Evolutionary conservation across 768 basidiomycete genomes (phyloP).

Genomic region (Collybiopsis luxurians): DNA sequence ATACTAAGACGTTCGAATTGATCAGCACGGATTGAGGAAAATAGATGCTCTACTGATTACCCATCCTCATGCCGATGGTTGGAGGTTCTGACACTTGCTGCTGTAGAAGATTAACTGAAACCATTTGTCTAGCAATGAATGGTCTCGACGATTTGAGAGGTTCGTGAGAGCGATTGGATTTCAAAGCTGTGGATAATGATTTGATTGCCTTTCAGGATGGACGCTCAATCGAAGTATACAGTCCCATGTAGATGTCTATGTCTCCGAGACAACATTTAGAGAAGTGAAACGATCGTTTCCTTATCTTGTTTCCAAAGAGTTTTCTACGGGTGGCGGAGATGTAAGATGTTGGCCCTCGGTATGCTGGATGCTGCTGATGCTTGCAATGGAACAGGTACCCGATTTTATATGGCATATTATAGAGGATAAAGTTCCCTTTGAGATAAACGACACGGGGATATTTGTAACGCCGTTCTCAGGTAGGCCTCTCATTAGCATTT

Average conservation of each 20-base stretch:
- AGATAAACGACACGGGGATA: conserved; percentile 63
- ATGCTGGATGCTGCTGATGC: neutral
- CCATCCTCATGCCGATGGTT: conserved; percentile 83
- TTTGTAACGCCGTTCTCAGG: conserved; percentile 65
- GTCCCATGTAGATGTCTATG: conserved; percentile 70
- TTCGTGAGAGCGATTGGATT: conserved; percentile 24
- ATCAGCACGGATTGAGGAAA: conserved; percentile 56
- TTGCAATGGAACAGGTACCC: conserved; percentile 52
- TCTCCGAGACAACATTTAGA: conserved; percentile 59
- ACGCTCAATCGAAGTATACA: conserved; percentile 67
- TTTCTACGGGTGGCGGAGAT: conserved; percentile 78
- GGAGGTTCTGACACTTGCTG: conserved; percentile 2
- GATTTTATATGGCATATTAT: conserved; percentile 84
- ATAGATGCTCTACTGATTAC: conserved; percentile 81
- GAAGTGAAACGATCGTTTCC: conserved; percentile 76
- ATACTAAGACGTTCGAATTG: conserved; percentile 46
- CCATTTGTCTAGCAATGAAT: conserved; percentile 60
- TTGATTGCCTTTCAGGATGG: conserved; percentile 53
- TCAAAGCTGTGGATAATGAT: neutral
- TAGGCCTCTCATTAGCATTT: conserved; percentile 24
- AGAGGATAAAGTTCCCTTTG: conserved; percentile 63
- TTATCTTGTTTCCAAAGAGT: conserved; percentile 74
- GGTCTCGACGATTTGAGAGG: conserved; percentile 88
- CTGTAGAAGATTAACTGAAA: neutral
- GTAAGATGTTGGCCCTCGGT: conserved; percentile 34